Base-by-base conservation (phyloP, 2,329 filamentous ascomycete genomes). In the Phoma sp. region DNA sequence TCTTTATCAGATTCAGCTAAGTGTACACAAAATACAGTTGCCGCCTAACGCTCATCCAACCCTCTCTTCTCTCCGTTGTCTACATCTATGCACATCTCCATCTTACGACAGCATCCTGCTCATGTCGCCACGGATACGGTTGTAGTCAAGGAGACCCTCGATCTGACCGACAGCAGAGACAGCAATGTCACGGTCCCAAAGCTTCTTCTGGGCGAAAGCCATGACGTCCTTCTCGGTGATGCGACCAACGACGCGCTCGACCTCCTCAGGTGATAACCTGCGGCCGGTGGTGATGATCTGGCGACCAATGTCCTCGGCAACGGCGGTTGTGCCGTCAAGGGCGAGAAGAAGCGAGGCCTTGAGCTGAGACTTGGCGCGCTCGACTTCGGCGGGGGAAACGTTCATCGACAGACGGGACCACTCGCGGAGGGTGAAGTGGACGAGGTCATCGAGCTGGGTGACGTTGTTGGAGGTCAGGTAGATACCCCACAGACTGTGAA, bases 321-420 rank as follows among this genome's bases (percentile, higher is more conserved):
- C 89, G 69, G 95, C 92, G 42, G 95, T 98, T 74, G 95, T 98
- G 77, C 93, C 96, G 77, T 99, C 95, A 26, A 99, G 91, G 47
- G 92, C 96, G 64, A 99, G 88, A 59, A 99, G 91, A 73, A 99
- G 93, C 49, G 93, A 96, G 60, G 95, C 95, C 87, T 99, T 99
- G 72, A 99, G 89, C 83, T 99, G 95, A 62, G 95, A 91, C 87
- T 99, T 99, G 79, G 95, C 95, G 68, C 95, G 93, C 87, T 99
- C 95, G 58, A 93, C 90, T 83, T 99, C 95, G 64, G 93, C 88
- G 74, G 92, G 85, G 73, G 84, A 87, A 71, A 99, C 95, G 79
- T 87, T 90, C 83, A 87, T 88, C 71, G 91, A 95, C 61, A 99
- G 87, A 69, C 95, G 91, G 71, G 93, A 92, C 95, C 95, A 99